Evolutionary conservation across 2,329 filamentous ascomycete species (phyloP).

Genomic region (Corinectria fuckeliana): DNA sequence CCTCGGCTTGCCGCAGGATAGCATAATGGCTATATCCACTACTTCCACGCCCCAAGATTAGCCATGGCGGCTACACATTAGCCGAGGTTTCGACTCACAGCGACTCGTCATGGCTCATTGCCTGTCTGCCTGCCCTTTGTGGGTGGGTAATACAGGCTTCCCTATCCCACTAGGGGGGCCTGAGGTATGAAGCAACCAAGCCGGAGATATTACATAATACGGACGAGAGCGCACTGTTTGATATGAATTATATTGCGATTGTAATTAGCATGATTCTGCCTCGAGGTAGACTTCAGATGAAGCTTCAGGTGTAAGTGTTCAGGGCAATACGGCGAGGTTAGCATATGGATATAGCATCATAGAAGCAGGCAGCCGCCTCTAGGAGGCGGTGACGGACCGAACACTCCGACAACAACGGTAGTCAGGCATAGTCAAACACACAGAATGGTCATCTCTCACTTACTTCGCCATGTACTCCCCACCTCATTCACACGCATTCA

Average conservation of each 20-base stretch:
- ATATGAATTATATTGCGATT: neutral
- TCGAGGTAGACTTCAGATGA: neutral
- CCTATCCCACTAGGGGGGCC: neutral
- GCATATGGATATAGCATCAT: slow-evolving; percentile 5
- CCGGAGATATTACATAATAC: neutral
- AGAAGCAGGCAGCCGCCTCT: neutral
- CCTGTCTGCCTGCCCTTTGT: neutral
- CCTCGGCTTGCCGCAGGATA: neutral
- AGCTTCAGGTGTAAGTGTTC: neutral
- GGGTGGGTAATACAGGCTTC: neutral
- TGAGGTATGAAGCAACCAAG: neutral
- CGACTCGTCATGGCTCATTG: slow-evolving; percentile 11
- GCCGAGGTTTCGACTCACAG: neutral
- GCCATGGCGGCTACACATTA: neutral
- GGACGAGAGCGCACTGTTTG: no score
- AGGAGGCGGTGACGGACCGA: neutral
- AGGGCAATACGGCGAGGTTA: neutral
- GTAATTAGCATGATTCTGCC: neutral
- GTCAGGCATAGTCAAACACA: slow-evolving; percentile 9
- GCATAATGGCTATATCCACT: neutral
- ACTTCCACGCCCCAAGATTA: neutral
- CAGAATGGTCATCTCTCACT: neutral
- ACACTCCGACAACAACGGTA: neutral
- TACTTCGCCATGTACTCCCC: slow-evolving; percentile 11
- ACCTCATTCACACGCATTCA: slow-evolving; percentile 11